Conservation (phyloP, 1,139 yeast species). For the Geotrichum citri-aurantii region DNA sequence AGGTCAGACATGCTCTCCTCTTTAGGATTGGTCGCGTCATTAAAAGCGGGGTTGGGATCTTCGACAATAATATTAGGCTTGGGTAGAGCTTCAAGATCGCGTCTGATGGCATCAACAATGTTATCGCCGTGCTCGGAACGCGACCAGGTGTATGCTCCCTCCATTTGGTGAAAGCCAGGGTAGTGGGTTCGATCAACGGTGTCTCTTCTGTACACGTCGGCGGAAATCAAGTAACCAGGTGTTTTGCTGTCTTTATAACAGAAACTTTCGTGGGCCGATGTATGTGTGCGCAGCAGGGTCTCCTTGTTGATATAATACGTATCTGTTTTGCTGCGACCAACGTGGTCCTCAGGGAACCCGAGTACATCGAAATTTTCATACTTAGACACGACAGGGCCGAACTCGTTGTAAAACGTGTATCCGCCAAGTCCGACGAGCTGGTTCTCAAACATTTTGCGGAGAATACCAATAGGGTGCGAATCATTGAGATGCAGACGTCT, state of each 20-base stretch:
- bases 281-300: slow-evolving; percentile 78
- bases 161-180: slow-evolving; percentile 97
- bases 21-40: slow-evolving; percentile 62
- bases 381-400: slow-evolving; percentile 76
- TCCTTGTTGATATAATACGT: slow-evolving; percentile 80
- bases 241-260: slow-evolving; percentile 64
- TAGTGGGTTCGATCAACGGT: slow-evolving; percentile 94
- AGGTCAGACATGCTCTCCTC: slow-evolving; percentile 66
- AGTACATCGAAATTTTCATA: slow-evolving; percentile 83
- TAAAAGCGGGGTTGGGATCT: slow-evolving; percentile 58
- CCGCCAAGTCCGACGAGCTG: slow-evolving; percentile 57
- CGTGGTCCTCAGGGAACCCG: slow-evolving; percentile 89
- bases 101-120: slow-evolving; percentile 43
- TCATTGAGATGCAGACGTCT: slow-evolving; percentile 68
- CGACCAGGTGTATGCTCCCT: slow-evolving; percentile 88
- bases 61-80: slow-evolving; percentile 63
- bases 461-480: slow-evolving; percentile 84
- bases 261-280: slow-evolving; percentile 92
- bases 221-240: slow-evolving; percentile 87
- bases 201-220: slow-evolving; percentile 94
- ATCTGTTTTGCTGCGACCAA: slow-evolving; percentile 88
- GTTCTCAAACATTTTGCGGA: slow-evolving; percentile 64
- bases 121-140: slow-evolving; percentile 40
- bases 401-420: slow-evolving; percentile 73
- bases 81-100: slow-evolving; percentile 64